Percentiles rank a stretch among this genome's conserved stretches.
Conservation (phyloP, 768 basidiomycete species). For the Naganishia randhawae region DNA sequence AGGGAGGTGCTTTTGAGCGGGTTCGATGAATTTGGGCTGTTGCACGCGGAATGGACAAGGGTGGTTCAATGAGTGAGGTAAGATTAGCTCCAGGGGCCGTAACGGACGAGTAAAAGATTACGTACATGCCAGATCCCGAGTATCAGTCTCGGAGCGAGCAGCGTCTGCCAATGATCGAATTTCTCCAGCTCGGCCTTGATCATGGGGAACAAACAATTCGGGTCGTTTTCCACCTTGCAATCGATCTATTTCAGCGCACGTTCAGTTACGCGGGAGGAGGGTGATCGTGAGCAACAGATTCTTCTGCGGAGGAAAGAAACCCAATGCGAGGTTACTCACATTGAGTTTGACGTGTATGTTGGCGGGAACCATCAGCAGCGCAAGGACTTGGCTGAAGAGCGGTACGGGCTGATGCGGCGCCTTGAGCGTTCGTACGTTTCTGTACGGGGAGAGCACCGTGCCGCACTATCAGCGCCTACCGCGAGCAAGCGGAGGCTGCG, state of each 20-base stretch:
- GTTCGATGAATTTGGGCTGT: conserved; percentile 83
- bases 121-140: conserved; percentile 51
- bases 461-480: no score
- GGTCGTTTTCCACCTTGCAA: conserved; percentile 89
- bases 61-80: conserved; percentile 44
- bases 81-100: background rate
- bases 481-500: background rate
- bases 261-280: conserved; percentile 66
- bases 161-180: conserved; percentile 51
- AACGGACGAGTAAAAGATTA: conserved; percentile 3
- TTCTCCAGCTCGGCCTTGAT: conserved; percentile 62
- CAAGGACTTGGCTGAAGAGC: conserved; percentile 79
- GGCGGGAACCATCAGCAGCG: conserved; percentile 64
- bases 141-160: conserved; percentile 44
- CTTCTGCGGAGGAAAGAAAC: background rate
- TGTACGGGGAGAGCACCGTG: conserved; percentile 55
- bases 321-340: conserved; percentile 39
- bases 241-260: no score
- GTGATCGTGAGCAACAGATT: conserved; percentile 12
- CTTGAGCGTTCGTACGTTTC: conserved; percentile 70
- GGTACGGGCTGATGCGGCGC: conserved; percentile 81
- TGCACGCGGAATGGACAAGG: conserved; percentile 83
- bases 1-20: conserved; percentile 70
- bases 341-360: conserved; percentile 52
- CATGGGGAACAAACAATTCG: conserved; percentile 67